A percentile compares a stretch with the other conserved stretches of the same genome.
Conservation (phyloP, 106 monocot species). For the Platanthera zijinensis region DNA sequence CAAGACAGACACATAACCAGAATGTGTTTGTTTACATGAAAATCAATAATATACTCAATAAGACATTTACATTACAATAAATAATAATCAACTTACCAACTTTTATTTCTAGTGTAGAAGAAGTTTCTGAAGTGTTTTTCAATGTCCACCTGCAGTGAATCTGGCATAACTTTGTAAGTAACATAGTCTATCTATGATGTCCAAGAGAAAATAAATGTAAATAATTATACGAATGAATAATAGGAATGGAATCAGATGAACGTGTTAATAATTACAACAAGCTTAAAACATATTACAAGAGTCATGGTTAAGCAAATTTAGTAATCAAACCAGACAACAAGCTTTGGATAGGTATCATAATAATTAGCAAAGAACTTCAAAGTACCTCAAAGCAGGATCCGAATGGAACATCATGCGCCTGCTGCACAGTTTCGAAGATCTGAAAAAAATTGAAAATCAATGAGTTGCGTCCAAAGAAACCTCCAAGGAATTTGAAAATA, state of each 20-base stretch:
- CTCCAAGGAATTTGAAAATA: neutral
- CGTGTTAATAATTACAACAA: too few species aligned
- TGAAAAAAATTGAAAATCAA: constrained; percentile 26
- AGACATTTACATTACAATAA: neutral
- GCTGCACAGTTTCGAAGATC: constrained; percentile 94
- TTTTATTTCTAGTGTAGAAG: constrained; percentile 64
- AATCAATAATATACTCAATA: neutral
- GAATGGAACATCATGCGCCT: constrained; percentile 96
- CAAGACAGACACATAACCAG: neutral
- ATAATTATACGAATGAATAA: too few species aligned
- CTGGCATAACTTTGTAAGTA: constrained; percentile 28
- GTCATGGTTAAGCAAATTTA: neutral
- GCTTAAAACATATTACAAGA: too few species aligned
- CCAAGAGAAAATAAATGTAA: neutral
- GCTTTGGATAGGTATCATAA: neutral
- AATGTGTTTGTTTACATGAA: neutral
- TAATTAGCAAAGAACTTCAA: neutral
- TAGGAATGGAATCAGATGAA: neutral
- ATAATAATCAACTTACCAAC: constrained; percentile 45
- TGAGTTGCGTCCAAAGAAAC: neutral
- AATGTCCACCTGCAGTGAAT: constrained; percentile 85
- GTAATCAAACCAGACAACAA: neutral
- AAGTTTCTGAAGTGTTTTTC: constrained; percentile 42
- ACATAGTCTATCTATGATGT: neutral
- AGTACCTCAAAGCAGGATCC: constrained; percentile 95